phyloP scores from a whole-genome alignment of 805 yeast genomes.

The Lipomyces yamadae region DNA sequence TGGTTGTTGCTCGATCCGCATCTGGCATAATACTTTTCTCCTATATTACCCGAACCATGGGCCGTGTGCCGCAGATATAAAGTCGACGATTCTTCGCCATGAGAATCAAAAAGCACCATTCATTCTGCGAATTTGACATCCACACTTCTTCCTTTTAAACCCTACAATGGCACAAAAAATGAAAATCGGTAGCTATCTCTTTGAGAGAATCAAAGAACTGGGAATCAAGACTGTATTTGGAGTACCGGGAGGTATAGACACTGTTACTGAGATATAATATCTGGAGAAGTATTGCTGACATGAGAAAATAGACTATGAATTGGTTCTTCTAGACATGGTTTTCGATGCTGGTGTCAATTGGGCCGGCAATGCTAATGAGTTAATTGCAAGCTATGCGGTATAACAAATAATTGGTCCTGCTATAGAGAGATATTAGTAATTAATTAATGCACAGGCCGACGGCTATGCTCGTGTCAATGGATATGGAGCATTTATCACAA shows the following conservation, averaged over 20 bases:
- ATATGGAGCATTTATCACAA: not conserved
- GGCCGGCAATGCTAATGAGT: not conserved
- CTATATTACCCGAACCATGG: no score
- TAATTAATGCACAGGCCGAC: not conserved
- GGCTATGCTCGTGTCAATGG: not conserved
- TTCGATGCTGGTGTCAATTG: not conserved
- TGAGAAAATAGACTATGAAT: not conserved
- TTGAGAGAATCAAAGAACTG: not conserved
- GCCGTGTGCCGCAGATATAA: no score
- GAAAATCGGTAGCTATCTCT: not conserved
- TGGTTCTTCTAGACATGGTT: not conserved
- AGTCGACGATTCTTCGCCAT: no score
- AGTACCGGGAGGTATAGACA: not conserved
- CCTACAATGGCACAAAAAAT: not conserved
- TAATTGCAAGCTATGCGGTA: slow-evolving; percentile 2
- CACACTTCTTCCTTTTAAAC: no score
- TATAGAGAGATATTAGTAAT: not conserved
- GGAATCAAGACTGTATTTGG: slow-evolving; percentile 1
- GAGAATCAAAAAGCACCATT: no score
- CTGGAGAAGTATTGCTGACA: no score
- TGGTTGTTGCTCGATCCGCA: no score
- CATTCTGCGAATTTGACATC: no score
- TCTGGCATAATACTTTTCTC: no score
- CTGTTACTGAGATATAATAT: not conserved
- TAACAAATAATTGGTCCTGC: no score